These are phyloP conservation scores for Colletotrichum sp. DNA, from an alignment of 2,329 filamentous ascomycete genomes.

Conservation along the genomic window DNA sequence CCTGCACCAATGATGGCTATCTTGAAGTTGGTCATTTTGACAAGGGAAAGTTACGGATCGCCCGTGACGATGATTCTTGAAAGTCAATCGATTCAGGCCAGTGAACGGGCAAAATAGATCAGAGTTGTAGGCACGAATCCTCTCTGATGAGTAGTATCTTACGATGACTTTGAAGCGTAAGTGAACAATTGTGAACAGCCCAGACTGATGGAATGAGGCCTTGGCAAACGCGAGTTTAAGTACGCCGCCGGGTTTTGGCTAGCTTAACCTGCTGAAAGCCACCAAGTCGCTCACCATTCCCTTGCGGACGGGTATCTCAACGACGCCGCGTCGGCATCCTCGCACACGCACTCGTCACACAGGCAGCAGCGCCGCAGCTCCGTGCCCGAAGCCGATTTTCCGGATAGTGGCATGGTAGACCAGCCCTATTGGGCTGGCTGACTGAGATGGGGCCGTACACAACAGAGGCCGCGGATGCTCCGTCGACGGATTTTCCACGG, in stretches of 20 bases:
- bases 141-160: background rate
- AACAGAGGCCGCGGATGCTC: background rate
- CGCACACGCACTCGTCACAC: background rate
- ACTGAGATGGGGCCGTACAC: background rate
- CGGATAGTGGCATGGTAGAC: background rate
- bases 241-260: background rate
- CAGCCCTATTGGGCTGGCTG: background rate
- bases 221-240: background rate
- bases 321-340: background rate
- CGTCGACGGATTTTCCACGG: background rate
- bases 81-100: background rate
- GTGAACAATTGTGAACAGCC: background rate
- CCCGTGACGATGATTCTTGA: background rate
- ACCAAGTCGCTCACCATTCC: background rate
- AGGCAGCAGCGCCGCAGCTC: background rate
- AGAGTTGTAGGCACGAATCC: background rate
- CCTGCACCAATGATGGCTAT: slow-evolving; percentile 56
- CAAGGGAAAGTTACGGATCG: background rate
- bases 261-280: background rate
- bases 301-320: background rate
- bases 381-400: background rate
- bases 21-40: slow-evolving; percentile 1
- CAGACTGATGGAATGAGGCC: background rate
- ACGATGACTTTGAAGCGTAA: background rate
- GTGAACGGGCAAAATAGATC: background rate